These are phyloP conservation scores for Lasiodiplodia citricola DNA, from an alignment of 2,329 filamentous ascomycete genomes.

Conservation along the genomic window DNA sequence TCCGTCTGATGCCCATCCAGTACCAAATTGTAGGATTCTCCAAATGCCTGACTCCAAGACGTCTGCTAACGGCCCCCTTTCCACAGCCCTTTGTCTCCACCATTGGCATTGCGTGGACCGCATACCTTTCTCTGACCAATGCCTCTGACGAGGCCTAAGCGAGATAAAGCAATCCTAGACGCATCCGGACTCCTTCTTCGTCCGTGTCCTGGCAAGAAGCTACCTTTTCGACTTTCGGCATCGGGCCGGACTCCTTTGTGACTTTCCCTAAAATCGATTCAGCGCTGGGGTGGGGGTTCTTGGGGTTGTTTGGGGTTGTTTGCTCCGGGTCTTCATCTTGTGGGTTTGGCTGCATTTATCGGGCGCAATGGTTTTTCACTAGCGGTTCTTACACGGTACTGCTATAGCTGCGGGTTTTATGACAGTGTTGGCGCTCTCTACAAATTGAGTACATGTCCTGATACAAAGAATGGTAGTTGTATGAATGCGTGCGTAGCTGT, in stretches of 20 bases:
- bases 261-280: background rate
- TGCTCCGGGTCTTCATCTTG: background rate
- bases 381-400: background rate
- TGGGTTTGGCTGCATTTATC: slow-evolving; percentile 15
- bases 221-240: background rate
- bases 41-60: slow-evolving; percentile 30
- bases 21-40: slow-evolving; percentile 79
- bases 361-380: slow-evolving; percentile 17
- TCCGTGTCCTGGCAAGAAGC: background rate
- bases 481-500: background rate
- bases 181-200: slow-evolving; percentile 5
- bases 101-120: slow-evolving; percentile 96
- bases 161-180: slow-evolving; percentile 13
- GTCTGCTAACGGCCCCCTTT: slow-evolving; percentile 22
- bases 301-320: background rate
- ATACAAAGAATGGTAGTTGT: background rate
- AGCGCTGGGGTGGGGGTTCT: background rate
- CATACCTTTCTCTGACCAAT: slow-evolving; percentile 92
- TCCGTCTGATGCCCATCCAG: slow-evolving; percentile 90
- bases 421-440: slow-evolving; percentile 4
- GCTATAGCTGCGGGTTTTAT: background rate
- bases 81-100: slow-evolving; percentile 90
- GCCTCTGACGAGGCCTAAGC: slow-evolving; percentile 70
- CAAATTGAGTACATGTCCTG: background rate
- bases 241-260: background rate